Evolutionary conservation across 202 grass and related monocot species (phyloP).

Genomic region (Brachypodium distachyon): DNA sequence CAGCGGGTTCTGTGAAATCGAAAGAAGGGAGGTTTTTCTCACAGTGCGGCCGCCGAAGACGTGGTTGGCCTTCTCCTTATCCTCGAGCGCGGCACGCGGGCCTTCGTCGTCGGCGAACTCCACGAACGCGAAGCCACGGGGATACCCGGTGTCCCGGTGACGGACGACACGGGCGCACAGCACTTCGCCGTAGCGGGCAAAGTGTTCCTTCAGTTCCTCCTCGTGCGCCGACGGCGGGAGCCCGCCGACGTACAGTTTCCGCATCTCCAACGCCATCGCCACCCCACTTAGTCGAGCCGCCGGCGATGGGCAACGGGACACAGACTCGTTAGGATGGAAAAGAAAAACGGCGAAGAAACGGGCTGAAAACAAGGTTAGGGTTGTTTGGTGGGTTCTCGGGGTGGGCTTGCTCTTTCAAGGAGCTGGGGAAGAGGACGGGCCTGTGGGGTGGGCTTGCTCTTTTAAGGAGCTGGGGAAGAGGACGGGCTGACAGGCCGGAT

Average conservation of each 20-base stretch:
- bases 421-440: no score
- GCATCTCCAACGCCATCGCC: background rate
- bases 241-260: constrained; percentile 65
- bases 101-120: constrained; percentile 49
- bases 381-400: no score
- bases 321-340: background rate
- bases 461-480: no score
- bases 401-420: no score
- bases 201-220: constrained; percentile 35
- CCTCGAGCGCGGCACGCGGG: constrained; percentile 30
- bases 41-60: constrained; percentile 35
- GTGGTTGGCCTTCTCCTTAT: constrained; percentile 24
- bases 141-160: constrained; percentile 1
- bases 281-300: background rate
- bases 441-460: no score
- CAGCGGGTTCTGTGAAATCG: background rate
- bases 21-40: background rate
- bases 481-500: no score
- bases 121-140: constrained; percentile 64
- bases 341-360: constrained; percentile 1
- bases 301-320: background rate
- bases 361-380: background rate
- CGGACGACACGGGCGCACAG: constrained; percentile 39
- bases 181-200: constrained; percentile 50
- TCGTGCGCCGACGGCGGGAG: constrained; percentile 21